phyloP scores from a whole-genome alignment of 345 rosid species.

The Melaleuca alternifolia region DNA sequence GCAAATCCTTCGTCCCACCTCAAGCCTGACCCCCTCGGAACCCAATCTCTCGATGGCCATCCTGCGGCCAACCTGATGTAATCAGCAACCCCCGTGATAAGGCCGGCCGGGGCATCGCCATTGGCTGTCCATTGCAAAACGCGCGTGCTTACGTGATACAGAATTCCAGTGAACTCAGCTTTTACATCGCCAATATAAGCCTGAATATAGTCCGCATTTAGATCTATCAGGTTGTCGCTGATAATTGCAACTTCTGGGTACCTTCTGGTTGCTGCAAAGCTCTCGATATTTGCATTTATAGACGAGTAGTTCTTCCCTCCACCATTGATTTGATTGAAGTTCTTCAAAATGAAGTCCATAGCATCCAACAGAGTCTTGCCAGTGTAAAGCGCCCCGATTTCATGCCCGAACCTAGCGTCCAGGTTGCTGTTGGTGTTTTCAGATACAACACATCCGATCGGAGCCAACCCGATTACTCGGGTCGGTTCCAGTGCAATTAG shows the following conservation, averaged over 20 bases:
- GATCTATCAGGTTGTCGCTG: neutral
- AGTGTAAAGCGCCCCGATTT: neutral
- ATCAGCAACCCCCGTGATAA: neutral
- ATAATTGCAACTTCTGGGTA: neutral
- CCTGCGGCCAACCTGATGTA: neutral
- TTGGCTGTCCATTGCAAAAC: neutral
- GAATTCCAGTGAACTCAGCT: neutral
- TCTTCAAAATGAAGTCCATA: neutral
- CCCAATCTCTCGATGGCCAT: neutral
- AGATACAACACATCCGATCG: neutral
- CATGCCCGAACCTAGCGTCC: neutral
- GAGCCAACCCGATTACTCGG: neutral
- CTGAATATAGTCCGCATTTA: neutral
- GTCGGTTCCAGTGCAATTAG: neutral
- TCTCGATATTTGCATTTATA: neutral
- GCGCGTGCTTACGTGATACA: neutral
- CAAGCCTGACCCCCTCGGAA: neutral
- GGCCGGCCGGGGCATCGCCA: neutral
- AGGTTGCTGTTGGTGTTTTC: neutral
- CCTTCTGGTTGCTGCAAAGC: neutral
- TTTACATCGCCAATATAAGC: neutral
- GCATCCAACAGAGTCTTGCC: neutral
- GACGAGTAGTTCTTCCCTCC: neutral
- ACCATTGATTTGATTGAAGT: neutral
- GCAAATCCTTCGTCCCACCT: neutral